These are phyloP conservation scores for Sorghum bicolor DNA, from an alignment of 176 grass and related monocot genomes.

Conservation along the genomic window DNA sequence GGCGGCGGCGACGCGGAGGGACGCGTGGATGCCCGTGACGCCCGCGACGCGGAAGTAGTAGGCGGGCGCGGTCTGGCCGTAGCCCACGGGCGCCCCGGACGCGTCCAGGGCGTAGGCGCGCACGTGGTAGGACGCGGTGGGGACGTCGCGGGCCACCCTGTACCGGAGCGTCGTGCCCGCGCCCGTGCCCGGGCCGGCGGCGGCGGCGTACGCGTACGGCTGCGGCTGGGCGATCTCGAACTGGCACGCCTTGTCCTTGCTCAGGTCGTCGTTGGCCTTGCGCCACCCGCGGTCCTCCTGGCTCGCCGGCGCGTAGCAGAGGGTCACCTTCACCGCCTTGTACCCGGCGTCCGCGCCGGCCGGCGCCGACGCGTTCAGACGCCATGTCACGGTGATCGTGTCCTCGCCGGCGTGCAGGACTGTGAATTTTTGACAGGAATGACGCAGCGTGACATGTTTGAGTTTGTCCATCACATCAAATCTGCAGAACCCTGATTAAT, in stretches of 20 bases:
- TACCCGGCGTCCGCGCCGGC: slow-evolving; percentile 16
- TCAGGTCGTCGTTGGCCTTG: slow-evolving; percentile 49
- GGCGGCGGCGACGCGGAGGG: slow-evolving; percentile 40
- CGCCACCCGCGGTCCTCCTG: slow-evolving; percentile 63
- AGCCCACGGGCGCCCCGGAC: slow-evolving; percentile 37
- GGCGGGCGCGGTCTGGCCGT: slow-evolving; percentile 46
- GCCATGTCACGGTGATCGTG: slow-evolving; percentile 60
- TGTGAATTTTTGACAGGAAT: neutral
- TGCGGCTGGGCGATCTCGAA: slow-evolving; percentile 31
- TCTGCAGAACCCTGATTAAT: no score
- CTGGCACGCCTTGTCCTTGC: slow-evolving; percentile 89
- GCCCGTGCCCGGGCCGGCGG: neutral
- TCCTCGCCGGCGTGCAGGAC: slow-evolving; percentile 62
- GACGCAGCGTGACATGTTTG: neutral
- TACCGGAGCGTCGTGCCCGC: slow-evolving; percentile 1
- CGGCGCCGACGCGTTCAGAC: slow-evolving; percentile 29
- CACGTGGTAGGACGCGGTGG: slow-evolving; percentile 58
- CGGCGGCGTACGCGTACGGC: no score
- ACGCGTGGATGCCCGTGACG: slow-evolving; percentile 36
- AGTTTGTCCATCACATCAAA: neutral
- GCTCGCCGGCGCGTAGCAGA: slow-evolving; percentile 77
- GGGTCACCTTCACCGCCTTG: slow-evolving; percentile 52
- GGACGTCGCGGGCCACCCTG: slow-evolving; percentile 37
- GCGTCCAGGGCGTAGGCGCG: slow-evolving; percentile 59
- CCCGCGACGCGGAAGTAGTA: slow-evolving; percentile 44